These are phyloP conservation scores for Blepharisma stoltei DNA, from an alignment of 73 alveolate genomes.

Conservation along the genomic window DNA sequence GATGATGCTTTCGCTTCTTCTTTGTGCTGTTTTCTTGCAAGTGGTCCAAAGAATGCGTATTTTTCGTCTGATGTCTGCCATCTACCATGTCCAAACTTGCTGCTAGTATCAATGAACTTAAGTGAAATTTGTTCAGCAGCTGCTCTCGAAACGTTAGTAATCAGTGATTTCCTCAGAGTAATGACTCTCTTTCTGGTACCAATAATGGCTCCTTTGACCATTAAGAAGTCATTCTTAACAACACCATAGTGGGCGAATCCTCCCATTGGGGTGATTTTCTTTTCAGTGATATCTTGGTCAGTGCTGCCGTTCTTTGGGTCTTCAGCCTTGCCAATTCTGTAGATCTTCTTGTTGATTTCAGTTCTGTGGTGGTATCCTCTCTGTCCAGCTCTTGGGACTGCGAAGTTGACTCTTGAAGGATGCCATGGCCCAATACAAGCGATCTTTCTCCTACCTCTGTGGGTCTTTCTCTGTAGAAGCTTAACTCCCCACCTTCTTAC, in stretches of 20 bases:
- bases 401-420: slow-evolving; percentile 99
- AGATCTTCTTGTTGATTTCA: slow-evolving; percentile 98
- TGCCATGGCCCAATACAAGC: slow-evolving; percentile 99
- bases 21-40: slow-evolving; percentile 48
- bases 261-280: slow-evolving; percentile 98
- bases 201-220: slow-evolving; percentile 98
- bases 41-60: slow-evolving; percentile 95
- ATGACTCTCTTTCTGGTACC: slow-evolving; percentile 98
- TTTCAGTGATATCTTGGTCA: slow-evolving; percentile 95
- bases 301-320: slow-evolving; percentile 97
- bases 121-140: slow-evolving; percentile 90
- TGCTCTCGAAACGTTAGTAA: slow-evolving; percentile 73
- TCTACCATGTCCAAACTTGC: slow-evolving; percentile 99
- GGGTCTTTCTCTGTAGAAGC: slow-evolving; percentile 97
- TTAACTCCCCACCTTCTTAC: slow-evolving; percentile 98
- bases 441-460: slow-evolving; percentile 99
- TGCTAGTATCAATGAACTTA: slow-evolving; percentile 99
- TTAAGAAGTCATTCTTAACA: slow-evolving; percentile 96
- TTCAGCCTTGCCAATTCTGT: slow-evolving; percentile 95
- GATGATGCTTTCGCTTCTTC: not conserved
- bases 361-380: slow-evolving; percentile 99
- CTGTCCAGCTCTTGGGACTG: slow-evolving; percentile 99
- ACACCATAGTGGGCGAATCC: slow-evolving; percentile 99
- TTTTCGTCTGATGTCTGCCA: slow-evolving; percentile 99
- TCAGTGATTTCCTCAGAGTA: slow-evolving; percentile 95